Evolutionary conservation across 805 yeast species (phyloP).

Genomic region (Myxozyma udenii): DNA sequence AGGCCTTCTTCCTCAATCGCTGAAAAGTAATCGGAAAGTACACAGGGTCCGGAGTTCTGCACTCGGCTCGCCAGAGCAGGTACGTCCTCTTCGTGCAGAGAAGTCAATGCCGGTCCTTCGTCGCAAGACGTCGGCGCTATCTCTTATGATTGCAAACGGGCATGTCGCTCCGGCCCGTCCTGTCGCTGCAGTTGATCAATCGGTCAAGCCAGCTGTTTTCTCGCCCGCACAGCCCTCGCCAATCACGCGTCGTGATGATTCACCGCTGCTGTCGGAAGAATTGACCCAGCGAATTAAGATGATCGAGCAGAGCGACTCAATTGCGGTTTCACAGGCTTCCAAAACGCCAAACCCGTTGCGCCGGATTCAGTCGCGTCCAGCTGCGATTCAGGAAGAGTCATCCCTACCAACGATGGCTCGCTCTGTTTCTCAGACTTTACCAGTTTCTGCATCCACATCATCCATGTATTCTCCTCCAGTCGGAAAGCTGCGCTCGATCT

Average conservation of each 20-base stretch:
- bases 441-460: too few species aligned
- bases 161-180: not conserved
- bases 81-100: not conserved
- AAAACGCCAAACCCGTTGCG: too few species aligned
- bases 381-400: too few species aligned
- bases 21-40: not conserved
- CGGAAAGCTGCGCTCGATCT: not conserved
- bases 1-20: not conserved
- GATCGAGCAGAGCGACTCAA: too few species aligned
- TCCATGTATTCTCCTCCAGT: not conserved
- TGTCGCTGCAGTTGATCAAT: not conserved
- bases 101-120: conserved; percentile 19
- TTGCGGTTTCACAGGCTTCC: too few species aligned
- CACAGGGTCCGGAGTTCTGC: conserved; percentile 1
- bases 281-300: too few species aligned
- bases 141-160: conserved; percentile 1
- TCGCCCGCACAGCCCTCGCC: not conserved
- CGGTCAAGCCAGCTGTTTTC: not conserved
- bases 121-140: conserved; percentile 13
- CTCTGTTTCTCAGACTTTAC: too few species aligned
- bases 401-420: too few species aligned
- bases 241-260: not conserved
- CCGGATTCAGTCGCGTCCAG: not conserved
- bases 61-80: conserved; percentile 4
- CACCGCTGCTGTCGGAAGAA: too few species aligned